Evolutionary conservation across 352 stramenopile species (phyloP), one percentile per base, ranked within the genome.

Genomic region (Phytophthora hybrid): DNA sequence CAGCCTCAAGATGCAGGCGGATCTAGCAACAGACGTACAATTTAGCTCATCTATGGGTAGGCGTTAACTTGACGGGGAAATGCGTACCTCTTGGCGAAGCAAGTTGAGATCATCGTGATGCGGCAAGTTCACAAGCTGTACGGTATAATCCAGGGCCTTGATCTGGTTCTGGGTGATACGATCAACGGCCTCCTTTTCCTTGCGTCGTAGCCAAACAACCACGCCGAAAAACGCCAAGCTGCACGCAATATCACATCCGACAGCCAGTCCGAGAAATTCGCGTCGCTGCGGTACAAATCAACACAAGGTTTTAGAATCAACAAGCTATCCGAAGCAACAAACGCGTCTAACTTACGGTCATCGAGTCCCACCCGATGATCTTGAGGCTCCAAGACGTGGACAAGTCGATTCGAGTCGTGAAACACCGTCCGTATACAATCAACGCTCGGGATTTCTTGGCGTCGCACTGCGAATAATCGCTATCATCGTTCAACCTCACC

Each of bases 311-410:
- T 60, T 37, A 51, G 41, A 34, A 18, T 0, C 16, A 26, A 14
- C 13, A 23, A 68, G 11, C 4, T 39, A 44, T 56, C 1, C 2
- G 5, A 55, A 31, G 9, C n/a, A 14, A 51, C 61, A 61, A 53
- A 23, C 23, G 55, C 1, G 47, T 54, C 18, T 19, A 0, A 29
- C 74, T 52, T 72, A 91, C 89, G 19, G 80, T 96, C 66, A 96
- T 89, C 10, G 84, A 88, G 61, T 94, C 81, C 86, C 88, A 93
- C 41, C 89, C 89, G 57, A 94, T 86, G 58, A 93, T 92, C 63
- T 89, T 87, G 23, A 94, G 74, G 34, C 76, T 92, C 86, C 87
- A 93, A 23, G 87, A 81, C 53, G 80, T 79, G 1, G 87, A 91
- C 39, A 96, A 69, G 56, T 90, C 83, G 66, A 96, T 87, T n/a